Conservation (phyloP, 768 basidiomycete genomes). For the Serendipita sp. region DNA sequence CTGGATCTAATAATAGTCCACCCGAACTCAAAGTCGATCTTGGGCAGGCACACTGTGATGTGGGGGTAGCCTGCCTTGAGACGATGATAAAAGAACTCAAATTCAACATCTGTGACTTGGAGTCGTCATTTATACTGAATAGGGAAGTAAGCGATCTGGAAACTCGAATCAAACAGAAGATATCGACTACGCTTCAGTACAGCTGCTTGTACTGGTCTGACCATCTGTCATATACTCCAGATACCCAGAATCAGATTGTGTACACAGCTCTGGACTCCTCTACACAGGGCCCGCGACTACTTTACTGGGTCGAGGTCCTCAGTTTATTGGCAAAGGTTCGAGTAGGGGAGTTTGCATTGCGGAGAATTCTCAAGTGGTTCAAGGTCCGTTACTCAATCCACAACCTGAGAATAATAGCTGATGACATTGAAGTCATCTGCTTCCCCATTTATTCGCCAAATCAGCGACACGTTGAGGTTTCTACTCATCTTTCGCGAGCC, state of each 20-base stretch:
- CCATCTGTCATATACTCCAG: neutral
- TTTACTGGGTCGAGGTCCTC: slow-evolving; percentile 5
- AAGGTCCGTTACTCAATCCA: neutral
- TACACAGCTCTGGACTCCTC: neutral
- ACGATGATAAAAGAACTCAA: neutral
- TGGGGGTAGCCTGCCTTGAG: neutral
- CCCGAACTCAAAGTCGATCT: neutral
- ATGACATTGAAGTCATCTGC: neutral
- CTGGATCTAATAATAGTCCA: neutral
- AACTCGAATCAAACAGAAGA: neutral
- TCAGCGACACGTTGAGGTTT: neutral
- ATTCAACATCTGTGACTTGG: slow-evolving; percentile 8
- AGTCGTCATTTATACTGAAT: neutral
- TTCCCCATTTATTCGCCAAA: neutral
- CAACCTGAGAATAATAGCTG: neutral
- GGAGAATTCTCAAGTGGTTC: neutral
- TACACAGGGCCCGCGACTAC: neutral
- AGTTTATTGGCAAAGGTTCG: neutral
- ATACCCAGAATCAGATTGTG: neutral
- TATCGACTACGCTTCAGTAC: neutral
- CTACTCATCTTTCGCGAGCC: neutral
- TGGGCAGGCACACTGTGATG: neutral
- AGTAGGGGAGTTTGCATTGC: neutral
- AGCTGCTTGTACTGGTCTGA: slow-evolving; percentile 5
- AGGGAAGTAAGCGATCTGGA: neutral